Base-by-base conservation (phyloP, 495 filamentous ascomycete genomes). In the Terfezia claveryi region DNA sequence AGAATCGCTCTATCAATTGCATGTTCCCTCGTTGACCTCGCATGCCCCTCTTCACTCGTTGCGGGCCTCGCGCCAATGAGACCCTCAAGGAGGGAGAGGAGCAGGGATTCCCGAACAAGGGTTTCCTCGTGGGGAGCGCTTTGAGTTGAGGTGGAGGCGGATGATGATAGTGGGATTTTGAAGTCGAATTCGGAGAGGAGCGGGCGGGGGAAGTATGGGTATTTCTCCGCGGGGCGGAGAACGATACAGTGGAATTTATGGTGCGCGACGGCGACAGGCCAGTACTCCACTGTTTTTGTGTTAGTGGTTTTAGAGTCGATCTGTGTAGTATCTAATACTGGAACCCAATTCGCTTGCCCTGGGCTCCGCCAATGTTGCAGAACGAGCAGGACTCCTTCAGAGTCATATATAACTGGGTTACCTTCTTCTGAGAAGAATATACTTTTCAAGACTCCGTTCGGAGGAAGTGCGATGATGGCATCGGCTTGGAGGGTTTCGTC, bases 231-330 rank as follows among this genome's bases (percentile, higher is more conserved):
- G 55, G 91, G 91, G 64, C 64, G 96, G 60, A 98, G 81, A 60
- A 98, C 96, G 68, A 96, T 94, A 69, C 92, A 96, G 71, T 96
- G 88, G 68, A 98, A 98, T 63, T 84, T 92, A 59, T 81, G 75
- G 59, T 88, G 79, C 14, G 87, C 87, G 2, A 95, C 88, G 10
- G 89, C 91, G 37, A 98, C 85, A 0, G 91, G 92, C 79, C 87
- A 98, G 68, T 98, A 98, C 5, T 49, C 44, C 14, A 49, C 44
- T 14, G 41, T 14, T 58, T 83, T 78, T 64, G 92, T 94, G 50
- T 78, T 77, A 8, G 77, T 77, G 3, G 82, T 80, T 6, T 94
- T 73, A 52, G 91, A 85, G 5, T 84, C 79, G 20, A 98, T 72
- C 8, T 78, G 78, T 57, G 73, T 85, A 0, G 92, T 98, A 68